Evolutionary conservation across 2,329 filamentous ascomycete genomes (phyloP).

Genomic region (Claviceps arundinis): DNA sequence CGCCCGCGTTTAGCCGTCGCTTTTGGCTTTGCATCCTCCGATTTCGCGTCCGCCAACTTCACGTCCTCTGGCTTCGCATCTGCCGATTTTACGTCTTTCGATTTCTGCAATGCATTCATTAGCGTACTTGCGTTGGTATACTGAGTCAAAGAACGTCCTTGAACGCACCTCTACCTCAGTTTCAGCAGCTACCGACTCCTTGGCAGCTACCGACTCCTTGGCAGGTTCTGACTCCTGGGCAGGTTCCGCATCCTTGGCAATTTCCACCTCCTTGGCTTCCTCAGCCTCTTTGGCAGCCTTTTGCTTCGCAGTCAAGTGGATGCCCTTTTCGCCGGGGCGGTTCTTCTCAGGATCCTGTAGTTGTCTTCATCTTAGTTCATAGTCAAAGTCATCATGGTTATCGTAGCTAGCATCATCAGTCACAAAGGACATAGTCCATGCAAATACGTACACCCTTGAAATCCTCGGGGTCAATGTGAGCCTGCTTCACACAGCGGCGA

Average conservation of each 20-base stretch:
- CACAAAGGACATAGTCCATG: background rate
- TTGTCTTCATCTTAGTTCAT: background rate
- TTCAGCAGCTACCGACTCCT: constrained; percentile 14
- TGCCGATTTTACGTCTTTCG: background rate
- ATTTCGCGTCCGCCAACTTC: background rate
- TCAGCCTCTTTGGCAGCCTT: constrained; percentile 18
- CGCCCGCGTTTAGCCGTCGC: constrained; percentile 22
- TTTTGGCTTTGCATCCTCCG: constrained; percentile 13
- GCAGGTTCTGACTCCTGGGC: no score
- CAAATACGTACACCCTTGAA: constrained; percentile 65
- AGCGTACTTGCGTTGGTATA: background rate
- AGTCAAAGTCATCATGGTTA: no score
- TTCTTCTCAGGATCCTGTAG: constrained; percentile 65
- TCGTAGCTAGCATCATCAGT: background rate
- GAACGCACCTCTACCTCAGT: constrained; percentile 11
- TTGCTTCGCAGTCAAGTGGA: constrained; percentile 32
- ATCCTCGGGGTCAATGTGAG: constrained; percentile 72
- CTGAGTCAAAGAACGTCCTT: background rate
- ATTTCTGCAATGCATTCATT: constrained; percentile 4
- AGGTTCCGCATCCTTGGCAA: no score
- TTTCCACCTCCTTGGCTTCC: no score
- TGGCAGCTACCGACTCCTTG: constrained; percentile 10
- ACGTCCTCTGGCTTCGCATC: constrained; percentile 14
- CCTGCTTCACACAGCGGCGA: constrained; percentile 55
- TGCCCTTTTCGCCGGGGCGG: constrained; percentile 51